Conservation (phyloP, 179 eudicot genomes). For the Gypsophila paniculata region DNA sequence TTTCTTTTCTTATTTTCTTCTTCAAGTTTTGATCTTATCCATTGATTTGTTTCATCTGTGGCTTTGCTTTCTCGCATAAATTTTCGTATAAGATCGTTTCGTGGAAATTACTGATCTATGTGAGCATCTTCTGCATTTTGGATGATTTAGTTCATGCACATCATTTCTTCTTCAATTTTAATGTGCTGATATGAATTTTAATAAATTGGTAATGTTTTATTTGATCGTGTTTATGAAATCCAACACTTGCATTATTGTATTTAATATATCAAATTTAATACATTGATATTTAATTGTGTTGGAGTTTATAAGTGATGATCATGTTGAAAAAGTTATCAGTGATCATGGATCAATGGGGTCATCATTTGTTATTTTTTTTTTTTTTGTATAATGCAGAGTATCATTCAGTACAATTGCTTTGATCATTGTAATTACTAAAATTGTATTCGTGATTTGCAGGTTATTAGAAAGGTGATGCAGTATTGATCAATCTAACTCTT, state of each 20-base stretch:
- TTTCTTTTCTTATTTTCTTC: too few relatives aligned
- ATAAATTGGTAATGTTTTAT: too few relatives aligned
- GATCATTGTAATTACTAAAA: neutral
- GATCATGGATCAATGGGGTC: too few relatives aligned
- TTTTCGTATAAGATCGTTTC: too few relatives aligned
- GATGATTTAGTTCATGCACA: neutral
- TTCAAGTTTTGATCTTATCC: too few relatives aligned
- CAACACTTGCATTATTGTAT: neutral
- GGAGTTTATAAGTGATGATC: too few relatives aligned
- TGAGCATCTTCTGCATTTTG: neutral
- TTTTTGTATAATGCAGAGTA: too few relatives aligned
- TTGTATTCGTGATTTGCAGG: slow-evolving; percentile 18
- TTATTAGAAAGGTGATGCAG: slow-evolving; percentile 14
- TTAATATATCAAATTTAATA: neutral
- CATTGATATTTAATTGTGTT: too few relatives aligned
- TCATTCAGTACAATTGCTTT: neutral
- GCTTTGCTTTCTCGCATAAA: too few relatives aligned
- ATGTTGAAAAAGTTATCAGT: neutral
- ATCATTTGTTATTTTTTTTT: too few relatives aligned
- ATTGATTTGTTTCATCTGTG: too few relatives aligned
- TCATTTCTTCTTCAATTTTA: neutral
- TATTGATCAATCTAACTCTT: slow-evolving; percentile 12
- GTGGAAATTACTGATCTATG: neutral
- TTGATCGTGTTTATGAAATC: too few relatives aligned
- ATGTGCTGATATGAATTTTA: neutral